These are phyloP conservation scores for Pleodorina starrii DNA, from an alignment of 139 green algal genomes.

Conservation along the genomic window DNA sequence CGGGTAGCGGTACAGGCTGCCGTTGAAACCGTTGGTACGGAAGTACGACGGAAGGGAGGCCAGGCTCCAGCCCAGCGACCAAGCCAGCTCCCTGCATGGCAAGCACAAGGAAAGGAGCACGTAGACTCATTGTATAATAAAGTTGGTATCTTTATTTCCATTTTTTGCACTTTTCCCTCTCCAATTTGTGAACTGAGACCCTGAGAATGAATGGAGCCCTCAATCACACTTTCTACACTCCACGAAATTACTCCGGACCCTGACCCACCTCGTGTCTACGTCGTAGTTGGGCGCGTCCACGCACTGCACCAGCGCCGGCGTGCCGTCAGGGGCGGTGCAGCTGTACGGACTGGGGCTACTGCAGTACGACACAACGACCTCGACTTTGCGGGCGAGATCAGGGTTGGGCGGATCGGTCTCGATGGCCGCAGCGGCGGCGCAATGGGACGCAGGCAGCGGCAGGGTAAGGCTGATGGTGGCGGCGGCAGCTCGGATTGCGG, in stretches of 20 bases:
- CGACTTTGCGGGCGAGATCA: background rate
- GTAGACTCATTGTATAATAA: too few species aligned
- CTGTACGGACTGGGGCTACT: background rate
- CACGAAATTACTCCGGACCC: too few species aligned
- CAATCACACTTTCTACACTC: too few species aligned
- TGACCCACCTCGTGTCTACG: background rate
- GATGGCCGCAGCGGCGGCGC: background rate
- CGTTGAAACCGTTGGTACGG: background rate
- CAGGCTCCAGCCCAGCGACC: background rate
- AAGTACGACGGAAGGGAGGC: background rate
- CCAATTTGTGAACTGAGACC: too few species aligned
- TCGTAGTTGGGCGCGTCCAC: background rate
- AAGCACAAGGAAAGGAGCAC: too few species aligned
- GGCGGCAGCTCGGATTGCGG: background rate
- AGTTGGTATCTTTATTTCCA: too few species aligned
- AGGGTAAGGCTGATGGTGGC: background rate
- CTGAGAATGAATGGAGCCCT: too few species aligned
- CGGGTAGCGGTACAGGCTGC: conserved; percentile 2
- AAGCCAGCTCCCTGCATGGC: conserved; percentile 23
- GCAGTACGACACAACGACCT: background rate
- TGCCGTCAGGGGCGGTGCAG: background rate
- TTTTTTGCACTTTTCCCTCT: too few species aligned
- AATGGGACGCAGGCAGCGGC: background rate
- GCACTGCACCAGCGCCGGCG: background rate
- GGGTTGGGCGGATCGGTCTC: background rate